These are phyloP conservation scores for Blastomyces gilchristii DNA, from an alignment of 2,329 filamentous ascomycete genomes.

Conservation along the genomic window DNA sequence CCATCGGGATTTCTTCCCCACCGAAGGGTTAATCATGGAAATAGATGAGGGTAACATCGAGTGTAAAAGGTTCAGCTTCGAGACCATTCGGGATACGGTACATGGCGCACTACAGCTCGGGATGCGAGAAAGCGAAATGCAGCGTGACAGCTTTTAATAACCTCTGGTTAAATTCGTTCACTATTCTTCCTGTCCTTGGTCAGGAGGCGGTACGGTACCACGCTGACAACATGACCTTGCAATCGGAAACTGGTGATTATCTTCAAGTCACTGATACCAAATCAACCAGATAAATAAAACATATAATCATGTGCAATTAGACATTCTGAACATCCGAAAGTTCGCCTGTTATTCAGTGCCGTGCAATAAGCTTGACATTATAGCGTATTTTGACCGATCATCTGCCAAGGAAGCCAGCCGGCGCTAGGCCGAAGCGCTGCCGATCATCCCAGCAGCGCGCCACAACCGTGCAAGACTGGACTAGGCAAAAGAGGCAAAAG, in stretches of 20 bases:
- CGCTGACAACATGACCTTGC: background rate
- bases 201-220: constrained; percentile 1
- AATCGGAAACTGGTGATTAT: background rate
- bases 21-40: background rate
- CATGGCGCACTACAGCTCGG: background rate
- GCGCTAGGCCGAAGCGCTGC: background rate
- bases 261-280: background rate
- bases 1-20: background rate
- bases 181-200: background rate
- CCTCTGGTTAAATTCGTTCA: background rate
- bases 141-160: background rate
- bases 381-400: too few relatives aligned
- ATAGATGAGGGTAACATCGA: background rate
- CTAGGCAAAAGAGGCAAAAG: too few relatives aligned
- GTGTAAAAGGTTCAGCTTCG: background rate
- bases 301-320: background rate
- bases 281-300: background rate
- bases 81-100: background rate
- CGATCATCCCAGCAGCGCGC: background rate
- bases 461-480: too few relatives aligned
- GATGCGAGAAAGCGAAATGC: background rate
- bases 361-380: too few relatives aligned
- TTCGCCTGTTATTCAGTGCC: background rate
- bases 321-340: background rate
- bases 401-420: background rate